phyloP scores from a whole-genome alignment of 768 basidiomycete genomes.

The Kwoniella dejecticola region DNA sequence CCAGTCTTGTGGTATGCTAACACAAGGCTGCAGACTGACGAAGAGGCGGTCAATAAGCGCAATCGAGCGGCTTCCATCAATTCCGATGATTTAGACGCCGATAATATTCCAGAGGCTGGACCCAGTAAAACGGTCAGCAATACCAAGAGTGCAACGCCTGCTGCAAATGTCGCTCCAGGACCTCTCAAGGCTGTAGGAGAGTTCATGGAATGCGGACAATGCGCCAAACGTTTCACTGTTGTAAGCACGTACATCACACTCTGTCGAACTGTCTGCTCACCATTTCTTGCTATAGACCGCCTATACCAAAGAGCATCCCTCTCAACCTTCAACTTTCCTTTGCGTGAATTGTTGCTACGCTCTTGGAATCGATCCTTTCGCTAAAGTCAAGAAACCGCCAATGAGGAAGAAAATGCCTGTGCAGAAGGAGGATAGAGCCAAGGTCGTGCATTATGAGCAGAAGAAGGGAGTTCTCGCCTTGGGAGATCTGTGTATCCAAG shows the following conservation, averaged over 20 bases:
- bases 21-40: too few relatives aligned
- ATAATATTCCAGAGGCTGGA: constrained; percentile 24
- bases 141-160: constrained; percentile 14
- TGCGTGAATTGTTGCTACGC: constrained; percentile 82
- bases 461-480: constrained; percentile 67
- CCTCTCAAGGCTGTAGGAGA: constrained; percentile 72
- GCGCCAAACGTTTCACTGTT: constrained; percentile 81
- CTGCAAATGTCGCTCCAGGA: constrained; percentile 38
- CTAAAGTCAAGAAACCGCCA: constrained; percentile 64
- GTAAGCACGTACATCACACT: constrained; percentile 59
- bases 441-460: constrained; percentile 67
- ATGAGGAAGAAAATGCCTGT: constrained; percentile 54
- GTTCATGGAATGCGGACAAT: constrained; percentile 77
- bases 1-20: too few relatives aligned
- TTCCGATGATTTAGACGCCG: constrained; percentile 75
- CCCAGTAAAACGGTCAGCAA: constrained; percentile 14
- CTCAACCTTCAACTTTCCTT: constrained; percentile 71
- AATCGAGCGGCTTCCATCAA: constrained; percentile 52
- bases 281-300: too few relatives aligned
- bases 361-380: constrained; percentile 75
- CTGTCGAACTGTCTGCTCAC: too few relatives aligned
- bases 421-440: constrained; percentile 67
- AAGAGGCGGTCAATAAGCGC: constrained; percentile 25
- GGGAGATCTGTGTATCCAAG: constrained; percentile 78
- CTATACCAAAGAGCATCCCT: constrained; percentile 71